Percentiles rank a stretch among this genome's conserved stretches.
Conservation (phyloP, 208 protist species). For the Acanthamoeba triangularis region DNA sequence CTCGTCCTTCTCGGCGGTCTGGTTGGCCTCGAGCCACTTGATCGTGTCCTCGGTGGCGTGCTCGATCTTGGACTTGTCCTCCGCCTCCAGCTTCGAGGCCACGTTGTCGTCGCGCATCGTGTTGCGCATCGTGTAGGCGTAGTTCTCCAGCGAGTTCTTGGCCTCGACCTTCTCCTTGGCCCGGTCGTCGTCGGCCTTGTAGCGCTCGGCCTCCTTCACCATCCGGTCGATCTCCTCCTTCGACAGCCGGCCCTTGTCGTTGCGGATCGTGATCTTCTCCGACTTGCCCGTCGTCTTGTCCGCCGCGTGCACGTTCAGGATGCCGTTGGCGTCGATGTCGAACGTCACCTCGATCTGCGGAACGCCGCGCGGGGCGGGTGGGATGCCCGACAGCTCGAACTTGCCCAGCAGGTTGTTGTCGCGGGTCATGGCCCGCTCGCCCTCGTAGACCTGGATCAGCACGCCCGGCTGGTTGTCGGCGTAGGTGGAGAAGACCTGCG, state of each 20-base stretch:
- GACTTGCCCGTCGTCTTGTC: constrained; percentile 97
- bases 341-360: constrained; percentile 98
- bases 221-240: constrained; percentile 97
- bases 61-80: constrained; percentile 91
- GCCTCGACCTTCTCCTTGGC: constrained; percentile 90
- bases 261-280: constrained; percentile 98
- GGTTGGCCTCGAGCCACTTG: constrained; percentile 92
- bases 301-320: constrained; percentile 97
- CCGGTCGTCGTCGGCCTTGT: constrained; percentile 94
- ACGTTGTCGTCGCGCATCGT: constrained; percentile 94
- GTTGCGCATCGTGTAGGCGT: constrained; percentile 97
- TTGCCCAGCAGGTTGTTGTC: constrained; percentile 97
- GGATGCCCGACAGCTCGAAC: constrained; percentile 96
- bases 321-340: constrained; percentile 98
- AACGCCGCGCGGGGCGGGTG: constrained; percentile 95
- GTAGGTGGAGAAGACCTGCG: constrained; percentile 87
- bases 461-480: constrained; percentile 88
- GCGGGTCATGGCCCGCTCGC: constrained; percentile 95
- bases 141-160: constrained; percentile 94
- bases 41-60: constrained; percentile 91
- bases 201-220: constrained; percentile 96
- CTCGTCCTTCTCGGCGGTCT: constrained; percentile 88
- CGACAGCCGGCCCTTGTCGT: constrained; percentile 96
- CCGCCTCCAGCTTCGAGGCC: constrained; percentile 90
- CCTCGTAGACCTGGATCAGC: constrained; percentile 96